phyloP scores from a whole-genome alignment of 2,329 filamentous ascomycete species.

The Huntiella moniliformis region DNA sequence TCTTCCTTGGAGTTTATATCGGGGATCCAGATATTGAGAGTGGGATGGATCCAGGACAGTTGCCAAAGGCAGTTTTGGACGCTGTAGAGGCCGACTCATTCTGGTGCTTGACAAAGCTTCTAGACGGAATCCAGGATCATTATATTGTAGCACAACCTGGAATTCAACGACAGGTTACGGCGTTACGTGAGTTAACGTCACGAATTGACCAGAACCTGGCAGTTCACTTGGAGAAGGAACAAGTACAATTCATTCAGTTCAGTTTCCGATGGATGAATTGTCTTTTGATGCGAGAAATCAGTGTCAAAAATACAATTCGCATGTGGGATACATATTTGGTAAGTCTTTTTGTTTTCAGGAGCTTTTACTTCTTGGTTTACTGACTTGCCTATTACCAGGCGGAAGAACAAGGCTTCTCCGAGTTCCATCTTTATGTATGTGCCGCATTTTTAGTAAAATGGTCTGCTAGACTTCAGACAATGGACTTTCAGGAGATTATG shows the following conservation, averaged over 20 bases:
- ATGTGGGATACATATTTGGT: conserved; percentile 99
- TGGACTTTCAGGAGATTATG: conserved; percentile 98
- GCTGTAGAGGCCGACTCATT: conserved; percentile 96
- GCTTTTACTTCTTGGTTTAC: background rate
- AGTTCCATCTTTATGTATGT: conserved; percentile 96
- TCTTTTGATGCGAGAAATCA: conserved; percentile 91
- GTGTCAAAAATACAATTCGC: conserved; percentile 84
- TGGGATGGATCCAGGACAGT: conserved; percentile 90
- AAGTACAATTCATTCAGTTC: conserved; percentile 97
- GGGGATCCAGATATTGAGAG: conserved; percentile 82
- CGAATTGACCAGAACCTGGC: conserved; percentile 72
- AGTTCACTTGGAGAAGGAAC: conserved; percentile 74
- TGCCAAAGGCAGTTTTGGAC: conserved; percentile 78
- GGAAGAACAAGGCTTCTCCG: conserved; percentile 94
- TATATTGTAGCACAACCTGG: conserved; percentile 96
- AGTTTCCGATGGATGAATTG: conserved; percentile 99
- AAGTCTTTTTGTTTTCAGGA: conserved; percentile 20
- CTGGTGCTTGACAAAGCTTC: conserved; percentile 91
- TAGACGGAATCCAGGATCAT: conserved; percentile 98
- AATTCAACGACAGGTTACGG: conserved; percentile 82
- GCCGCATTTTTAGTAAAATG: conserved; percentile 96
- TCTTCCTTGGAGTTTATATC: conserved; percentile 87
- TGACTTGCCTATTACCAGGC: conserved; percentile 36
- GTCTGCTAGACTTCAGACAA: conserved; percentile 84
- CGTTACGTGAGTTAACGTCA: conserved; percentile 73